Evolutionary conservation across 352 stramenopile genomes (phyloP).

Genomic region (Plasmopara muralis): DNA sequence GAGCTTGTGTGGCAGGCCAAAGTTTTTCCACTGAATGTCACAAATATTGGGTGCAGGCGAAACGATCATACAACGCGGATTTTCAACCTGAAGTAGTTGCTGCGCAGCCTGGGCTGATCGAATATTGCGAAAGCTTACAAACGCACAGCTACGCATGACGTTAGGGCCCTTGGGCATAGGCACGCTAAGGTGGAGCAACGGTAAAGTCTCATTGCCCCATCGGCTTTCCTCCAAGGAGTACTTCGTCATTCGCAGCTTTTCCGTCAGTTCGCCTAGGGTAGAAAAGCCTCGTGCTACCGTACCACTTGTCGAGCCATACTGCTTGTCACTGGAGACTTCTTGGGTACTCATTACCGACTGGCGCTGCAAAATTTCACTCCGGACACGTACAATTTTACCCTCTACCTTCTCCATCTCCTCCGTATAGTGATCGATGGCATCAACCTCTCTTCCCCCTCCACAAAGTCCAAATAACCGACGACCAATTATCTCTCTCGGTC

Average conservation of each 20-base stretch:
- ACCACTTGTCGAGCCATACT: slow-evolving; percentile 14
- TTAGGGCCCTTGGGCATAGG: slow-evolving; percentile 31
- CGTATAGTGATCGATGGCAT: slow-evolving; percentile 57
- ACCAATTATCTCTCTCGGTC: slow-evolving; percentile 33
- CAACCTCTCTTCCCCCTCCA: slow-evolving; percentile 36
- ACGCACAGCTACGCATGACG: slow-evolving; percentile 61
- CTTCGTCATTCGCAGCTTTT: slow-evolving; percentile 31
- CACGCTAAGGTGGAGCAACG: slow-evolving; percentile 22
- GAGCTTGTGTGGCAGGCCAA: slow-evolving; percentile 52
- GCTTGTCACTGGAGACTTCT: slow-evolving; percentile 18
- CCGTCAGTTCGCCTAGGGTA: slow-evolving; percentile 16
- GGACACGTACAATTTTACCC: slow-evolving; percentile 36
- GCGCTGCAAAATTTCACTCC: slow-evolving; percentile 41
- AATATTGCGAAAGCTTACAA: slow-evolving; percentile 67
- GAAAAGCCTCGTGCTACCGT: slow-evolving; percentile 14
- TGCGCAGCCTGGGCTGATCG: slow-evolving; percentile 57
- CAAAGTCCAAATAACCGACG: slow-evolving; percentile 44
- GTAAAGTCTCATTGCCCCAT: slow-evolving; percentile 27
- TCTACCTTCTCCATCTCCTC: slow-evolving; percentile 45
- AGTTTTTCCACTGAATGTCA: slow-evolving; percentile 76
- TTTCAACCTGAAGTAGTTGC: slow-evolving; percentile 66
- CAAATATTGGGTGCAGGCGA: slow-evolving; percentile 53
- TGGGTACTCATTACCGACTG: slow-evolving; percentile 35
- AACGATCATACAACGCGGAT: slow-evolving; percentile 54
- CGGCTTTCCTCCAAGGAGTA: slow-evolving; percentile 17